Evolutionary conservation across 345 rosid species (phyloP).

Genomic region (Turnera subulata): DNA sequence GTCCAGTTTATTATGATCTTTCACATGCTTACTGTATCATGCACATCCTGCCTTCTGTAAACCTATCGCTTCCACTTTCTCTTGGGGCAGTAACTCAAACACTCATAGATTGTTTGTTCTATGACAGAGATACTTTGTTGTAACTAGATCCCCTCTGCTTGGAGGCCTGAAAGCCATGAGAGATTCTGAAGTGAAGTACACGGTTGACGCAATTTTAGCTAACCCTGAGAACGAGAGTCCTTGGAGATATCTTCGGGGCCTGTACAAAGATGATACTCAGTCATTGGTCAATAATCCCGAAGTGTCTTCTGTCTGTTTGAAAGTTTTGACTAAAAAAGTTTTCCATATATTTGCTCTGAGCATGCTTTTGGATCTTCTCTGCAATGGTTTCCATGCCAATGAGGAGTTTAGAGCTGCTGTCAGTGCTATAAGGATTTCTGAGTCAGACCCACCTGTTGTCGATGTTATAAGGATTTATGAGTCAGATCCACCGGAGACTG

Average conservation of each 20-base stretch:
- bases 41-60: too few relatives aligned
- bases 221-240: slow-evolving; percentile 81
- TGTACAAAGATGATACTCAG: slow-evolving; percentile 50
- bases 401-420: slow-evolving; percentile 56
- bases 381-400: slow-evolving; percentile 56
- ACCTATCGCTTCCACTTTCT: neutral
- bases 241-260: slow-evolving; percentile 84
- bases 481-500: slow-evolving; percentile 27
- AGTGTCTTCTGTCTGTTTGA: slow-evolving; percentile 60
- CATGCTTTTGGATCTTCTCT: slow-evolving; percentile 73
- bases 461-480: slow-evolving; percentile 41
- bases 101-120: neutral
- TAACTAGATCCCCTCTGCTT: slow-evolving; percentile 57
- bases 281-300: slow-evolving; percentile 52
- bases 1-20: too few relatives aligned
- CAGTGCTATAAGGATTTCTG: slow-evolving; percentile 40
- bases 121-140: slow-evolving; percentile 66
- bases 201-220: slow-evolving; percentile 49
- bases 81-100: too few relatives aligned
- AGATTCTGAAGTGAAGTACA: slow-evolving; percentile 68
- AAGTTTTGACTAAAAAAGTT: slow-evolving; percentile 43
- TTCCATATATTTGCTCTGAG: slow-evolving; percentile 58
- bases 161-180: slow-evolving; percentile 73
- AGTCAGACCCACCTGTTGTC: slow-evolving; percentile 31
- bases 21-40: too few relatives aligned